These are phyloP conservation scores for Monosporascus cannonballus DNA, from an alignment of 2,329 filamentous ascomycete species.

Conservation along the genomic window DNA sequence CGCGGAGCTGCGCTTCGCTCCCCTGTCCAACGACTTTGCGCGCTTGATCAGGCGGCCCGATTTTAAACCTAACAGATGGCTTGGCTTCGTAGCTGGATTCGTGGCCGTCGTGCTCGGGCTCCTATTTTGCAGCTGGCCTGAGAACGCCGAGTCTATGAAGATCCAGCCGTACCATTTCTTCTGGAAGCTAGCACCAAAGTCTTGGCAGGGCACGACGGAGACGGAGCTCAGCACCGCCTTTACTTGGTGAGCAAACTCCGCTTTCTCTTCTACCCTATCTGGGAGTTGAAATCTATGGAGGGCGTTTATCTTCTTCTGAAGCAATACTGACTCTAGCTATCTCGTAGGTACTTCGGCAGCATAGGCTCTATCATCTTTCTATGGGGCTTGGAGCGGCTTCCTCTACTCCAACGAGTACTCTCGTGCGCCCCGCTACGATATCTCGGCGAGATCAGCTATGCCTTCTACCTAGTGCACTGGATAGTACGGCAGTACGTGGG, in stretches of 20 bases:
- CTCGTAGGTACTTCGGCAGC: neutral
- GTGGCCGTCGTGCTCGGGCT: neutral
- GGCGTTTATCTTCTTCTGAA: neutral
- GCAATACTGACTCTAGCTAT: neutral
- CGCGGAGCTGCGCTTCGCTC: constrained; percentile 2
- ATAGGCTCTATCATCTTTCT: neutral
- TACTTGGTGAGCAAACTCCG: neutral
- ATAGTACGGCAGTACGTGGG: neutral
- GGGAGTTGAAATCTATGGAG: neutral
- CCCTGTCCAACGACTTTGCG: neutral
- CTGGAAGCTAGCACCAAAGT: neutral
- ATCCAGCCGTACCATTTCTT: constrained; percentile 1
- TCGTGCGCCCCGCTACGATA: neutral
- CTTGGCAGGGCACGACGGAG: neutral
- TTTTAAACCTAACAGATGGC: neutral
- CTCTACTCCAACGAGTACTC: neutral
- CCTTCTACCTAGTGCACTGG: constrained; percentile 1
- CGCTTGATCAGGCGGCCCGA: neutral
- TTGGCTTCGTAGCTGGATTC: neutral
- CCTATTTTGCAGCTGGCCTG: constrained; percentile 1
- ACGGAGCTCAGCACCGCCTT: constrained; percentile 1
- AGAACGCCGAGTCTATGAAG: neutral
- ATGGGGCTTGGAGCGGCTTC: constrained; percentile 1
- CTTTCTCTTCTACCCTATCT: neutral
- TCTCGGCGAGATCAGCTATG: constrained; percentile 3